Percentiles rank a stretch among this genome's conserved stretches.
Conservation (phyloP, 306 rosid species). For the Pterocarpus santalinus region DNA sequence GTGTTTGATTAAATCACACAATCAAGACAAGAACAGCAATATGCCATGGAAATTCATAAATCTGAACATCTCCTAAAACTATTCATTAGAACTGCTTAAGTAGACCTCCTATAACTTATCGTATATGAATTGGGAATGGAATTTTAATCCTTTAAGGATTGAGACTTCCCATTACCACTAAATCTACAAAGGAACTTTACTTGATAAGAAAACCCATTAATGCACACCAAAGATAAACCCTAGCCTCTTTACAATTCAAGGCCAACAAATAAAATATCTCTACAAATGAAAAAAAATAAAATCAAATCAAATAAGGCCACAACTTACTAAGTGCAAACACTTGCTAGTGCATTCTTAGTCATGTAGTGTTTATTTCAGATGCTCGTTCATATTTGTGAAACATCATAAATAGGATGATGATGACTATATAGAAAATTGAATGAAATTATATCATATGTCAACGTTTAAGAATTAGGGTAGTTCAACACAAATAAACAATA, state of each 20-base stretch:
- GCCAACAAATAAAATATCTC: background rate
- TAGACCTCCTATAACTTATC: background rate
- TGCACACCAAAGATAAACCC: too few relatives aligned
- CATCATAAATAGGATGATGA: background rate
- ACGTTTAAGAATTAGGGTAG: background rate
- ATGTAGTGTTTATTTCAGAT: background rate
- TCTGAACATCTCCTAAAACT: too few relatives aligned
- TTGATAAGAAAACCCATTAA: too few relatives aligned
- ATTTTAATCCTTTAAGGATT: background rate
- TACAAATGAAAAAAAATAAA: background rate
- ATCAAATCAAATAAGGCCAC: background rate
- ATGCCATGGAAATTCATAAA: background rate
- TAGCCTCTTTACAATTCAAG: too few relatives aligned
- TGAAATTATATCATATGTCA: background rate
- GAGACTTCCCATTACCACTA: background rate
- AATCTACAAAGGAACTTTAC: background rate
- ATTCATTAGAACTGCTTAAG: too few relatives aligned
- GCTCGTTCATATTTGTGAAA: background rate
- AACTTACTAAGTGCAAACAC: constrained; percentile 4
- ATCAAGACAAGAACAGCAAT: background rate
- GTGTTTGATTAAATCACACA: background rate
- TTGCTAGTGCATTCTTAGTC: background rate
- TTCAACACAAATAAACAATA: background rate
- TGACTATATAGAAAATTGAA: background rate
- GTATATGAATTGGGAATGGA: background rate